These are phyloP conservation scores for Naganishia vishniacii DNA, from an alignment of 768 basidiomycete genomes.

Conservation along the genomic window DNA sequence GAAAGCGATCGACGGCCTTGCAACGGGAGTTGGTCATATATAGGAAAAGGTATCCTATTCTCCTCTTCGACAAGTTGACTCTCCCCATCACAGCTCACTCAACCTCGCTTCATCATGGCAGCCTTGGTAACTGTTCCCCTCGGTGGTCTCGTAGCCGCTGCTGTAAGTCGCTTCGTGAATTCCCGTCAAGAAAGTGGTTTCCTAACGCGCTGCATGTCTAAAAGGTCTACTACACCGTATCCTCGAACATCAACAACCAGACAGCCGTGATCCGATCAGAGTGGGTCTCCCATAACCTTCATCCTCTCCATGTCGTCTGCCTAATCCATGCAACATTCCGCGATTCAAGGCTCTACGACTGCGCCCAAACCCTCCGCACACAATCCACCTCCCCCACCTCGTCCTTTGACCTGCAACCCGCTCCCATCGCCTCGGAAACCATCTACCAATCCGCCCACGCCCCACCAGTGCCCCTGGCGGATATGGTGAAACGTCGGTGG, in stretches of 20 bases:
- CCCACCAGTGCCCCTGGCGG: slow-evolving; percentile 1
- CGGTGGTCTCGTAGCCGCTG: neutral
- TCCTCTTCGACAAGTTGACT: neutral
- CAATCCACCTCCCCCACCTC: neutral
- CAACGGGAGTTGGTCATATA: neutral
- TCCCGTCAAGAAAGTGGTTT: neutral
- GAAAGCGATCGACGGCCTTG: too few species aligned
- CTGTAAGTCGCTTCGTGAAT: neutral
- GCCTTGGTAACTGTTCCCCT: slow-evolving; percentile 3
- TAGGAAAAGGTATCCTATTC: neutral
- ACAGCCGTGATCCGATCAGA: slow-evolving; percentile 3
- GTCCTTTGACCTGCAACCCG: slow-evolving; percentile 5
- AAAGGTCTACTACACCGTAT: slow-evolving; percentile 22
- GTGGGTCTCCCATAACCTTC: neutral
- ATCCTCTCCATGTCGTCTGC: neutral
- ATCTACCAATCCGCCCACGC: neutral
- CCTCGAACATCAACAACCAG: slow-evolving; percentile 3
- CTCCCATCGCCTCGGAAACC: slow-evolving; percentile 6
- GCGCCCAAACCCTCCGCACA: neutral
- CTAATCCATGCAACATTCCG: too few species aligned
- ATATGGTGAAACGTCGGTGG: slow-evolving; percentile 11
- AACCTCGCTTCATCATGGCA: slow-evolving; percentile 3
- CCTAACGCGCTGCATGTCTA: neutral
- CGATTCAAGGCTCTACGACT: neutral
- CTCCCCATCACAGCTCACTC: neutral